Conservation (phyloP, 2,329 filamentous ascomycete species). For the Ceratocystis alfenasii region DNA sequence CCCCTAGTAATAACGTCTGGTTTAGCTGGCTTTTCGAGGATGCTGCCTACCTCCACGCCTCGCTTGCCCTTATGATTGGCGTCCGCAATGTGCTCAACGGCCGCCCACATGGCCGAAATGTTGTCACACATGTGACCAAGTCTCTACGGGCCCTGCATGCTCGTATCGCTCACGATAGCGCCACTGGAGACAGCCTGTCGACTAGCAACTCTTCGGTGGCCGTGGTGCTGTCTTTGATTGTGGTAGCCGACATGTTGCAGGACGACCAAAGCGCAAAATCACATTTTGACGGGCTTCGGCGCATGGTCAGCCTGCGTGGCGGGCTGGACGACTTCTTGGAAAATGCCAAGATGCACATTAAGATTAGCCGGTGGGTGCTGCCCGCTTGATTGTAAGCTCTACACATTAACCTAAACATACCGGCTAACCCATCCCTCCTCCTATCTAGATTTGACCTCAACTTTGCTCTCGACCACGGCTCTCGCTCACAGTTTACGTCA, state of each 20-base stretch:
- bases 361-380: conserved; percentile 16
- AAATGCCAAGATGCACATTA: conserved; percentile 22
- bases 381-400: background rate
- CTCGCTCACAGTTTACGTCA: conserved; percentile 15
- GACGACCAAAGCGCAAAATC: conserved; percentile 19
- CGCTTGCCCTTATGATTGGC: conserved; percentile 20
- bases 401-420: background rate
- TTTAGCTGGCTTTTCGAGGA: conserved; percentile 20
- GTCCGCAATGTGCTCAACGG: conserved; percentile 21
- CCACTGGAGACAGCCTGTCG: conserved; percentile 5
- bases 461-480: conserved; percentile 18
- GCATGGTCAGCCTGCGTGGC: conserved; percentile 21
- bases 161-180: conserved; percentile 10
- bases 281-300: conserved; percentile 20
- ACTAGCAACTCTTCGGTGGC: conserved; percentile 19
- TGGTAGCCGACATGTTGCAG: conserved; percentile 21
- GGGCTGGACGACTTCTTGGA: conserved; percentile 19
- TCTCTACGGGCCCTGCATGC: conserved; percentile 20
- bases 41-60: conserved; percentile 19
- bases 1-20: conserved; percentile 19
- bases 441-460: conserved; percentile 18
- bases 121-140: conserved; percentile 17
- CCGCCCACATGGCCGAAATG: conserved; percentile 15
- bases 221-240: conserved; percentile 20
- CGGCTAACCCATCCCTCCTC: background rate